Conservation (phyloP, 306 rosid species). For the Castanopsis chinensis region DNA sequence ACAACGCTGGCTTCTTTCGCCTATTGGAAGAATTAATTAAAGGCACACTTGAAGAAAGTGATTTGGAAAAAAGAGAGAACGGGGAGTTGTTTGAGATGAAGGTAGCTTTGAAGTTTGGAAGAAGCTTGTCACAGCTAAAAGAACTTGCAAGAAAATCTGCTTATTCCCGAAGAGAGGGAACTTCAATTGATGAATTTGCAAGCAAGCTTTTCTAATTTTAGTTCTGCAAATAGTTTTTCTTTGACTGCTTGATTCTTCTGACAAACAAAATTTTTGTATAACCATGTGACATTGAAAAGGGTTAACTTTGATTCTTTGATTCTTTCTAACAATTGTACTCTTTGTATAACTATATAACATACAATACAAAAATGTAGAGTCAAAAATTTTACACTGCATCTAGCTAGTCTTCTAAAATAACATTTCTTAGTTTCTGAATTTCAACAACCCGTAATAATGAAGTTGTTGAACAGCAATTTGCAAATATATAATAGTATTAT, state of each 20-base stretch:
- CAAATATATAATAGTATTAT: no score
- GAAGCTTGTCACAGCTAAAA: conserved; percentile 22
- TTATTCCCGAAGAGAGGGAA: conserved; percentile 25
- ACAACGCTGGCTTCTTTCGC: conserved; percentile 35
- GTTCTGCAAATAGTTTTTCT: background rate
- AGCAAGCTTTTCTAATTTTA: conserved; percentile 27
- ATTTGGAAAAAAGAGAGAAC: conserved; percentile 41
- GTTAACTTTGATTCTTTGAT: background rate
- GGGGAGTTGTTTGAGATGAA: conserved; percentile 38
- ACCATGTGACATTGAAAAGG: background rate
- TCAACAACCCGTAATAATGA: no score
- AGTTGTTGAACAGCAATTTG: no score
- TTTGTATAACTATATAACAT: no score
- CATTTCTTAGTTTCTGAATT: no score
- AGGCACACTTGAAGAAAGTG: conserved; percentile 26
- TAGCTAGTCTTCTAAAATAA: no score
- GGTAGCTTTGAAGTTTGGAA: conserved; percentile 7
- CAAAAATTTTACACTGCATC: no score
- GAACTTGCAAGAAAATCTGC: conserved; percentile 39
- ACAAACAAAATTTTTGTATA: background rate
- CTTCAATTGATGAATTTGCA: conserved; percentile 35
- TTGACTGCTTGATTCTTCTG: background rate
- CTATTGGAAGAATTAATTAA: conserved; percentile 30
- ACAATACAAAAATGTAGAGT: no score
- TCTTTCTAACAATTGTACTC: background rate